phyloP scores from a whole-genome alignment of 1,284 basidiomycete species.

The Singerocomus inundabilis region DNA sequence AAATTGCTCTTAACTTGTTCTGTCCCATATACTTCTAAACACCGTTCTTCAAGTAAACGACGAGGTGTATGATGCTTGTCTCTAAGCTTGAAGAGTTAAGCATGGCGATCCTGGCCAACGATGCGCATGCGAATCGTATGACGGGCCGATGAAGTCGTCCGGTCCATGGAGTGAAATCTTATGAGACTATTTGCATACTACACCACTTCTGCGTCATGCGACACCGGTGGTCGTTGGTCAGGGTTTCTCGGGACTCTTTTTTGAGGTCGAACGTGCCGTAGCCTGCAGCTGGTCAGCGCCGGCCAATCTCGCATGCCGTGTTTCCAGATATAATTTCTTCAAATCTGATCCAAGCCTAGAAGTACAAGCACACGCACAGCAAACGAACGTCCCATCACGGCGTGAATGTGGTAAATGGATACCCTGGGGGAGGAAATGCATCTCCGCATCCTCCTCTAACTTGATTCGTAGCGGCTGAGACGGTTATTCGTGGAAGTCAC shows the following conservation, averaged over 20 bases:
- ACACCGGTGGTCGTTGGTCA: slow-evolving; percentile 25
- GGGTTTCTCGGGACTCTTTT: not conserved
- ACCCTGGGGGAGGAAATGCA: slow-evolving; percentile 3
- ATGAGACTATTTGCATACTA: slow-evolving; percentile 26
- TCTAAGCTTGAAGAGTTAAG: slow-evolving; percentile 27
- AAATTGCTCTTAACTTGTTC: slow-evolving; percentile 18
- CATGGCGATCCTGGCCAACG: slow-evolving; percentile 37
- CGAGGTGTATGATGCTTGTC: slow-evolving; percentile 12
- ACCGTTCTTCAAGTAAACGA: slow-evolving; percentile 20
- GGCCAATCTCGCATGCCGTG: slow-evolving; percentile 7
- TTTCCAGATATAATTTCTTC: slow-evolving; percentile 7
- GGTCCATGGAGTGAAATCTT: slow-evolving; percentile 30
- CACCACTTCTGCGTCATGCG: slow-evolving; percentile 33
- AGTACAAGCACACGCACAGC: too few relatives aligned
- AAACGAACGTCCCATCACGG: not conserved
- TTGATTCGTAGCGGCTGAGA: slow-evolving; percentile 1
- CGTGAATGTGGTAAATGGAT: not conserved
- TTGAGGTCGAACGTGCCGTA: slow-evolving; percentile 13
- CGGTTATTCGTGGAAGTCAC: not conserved
- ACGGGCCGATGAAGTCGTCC: slow-evolving; percentile 33
- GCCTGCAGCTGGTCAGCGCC: not conserved
- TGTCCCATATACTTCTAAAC: slow-evolving; percentile 28
- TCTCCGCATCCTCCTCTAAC: slow-evolving; percentile 7
- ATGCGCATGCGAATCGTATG: slow-evolving; percentile 36
- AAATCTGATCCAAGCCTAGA: slow-evolving; percentile 10